Evolutionary conservation across 768 basidiomycete species (phyloP).

Genomic region (Dentipellis sp.): DNA sequence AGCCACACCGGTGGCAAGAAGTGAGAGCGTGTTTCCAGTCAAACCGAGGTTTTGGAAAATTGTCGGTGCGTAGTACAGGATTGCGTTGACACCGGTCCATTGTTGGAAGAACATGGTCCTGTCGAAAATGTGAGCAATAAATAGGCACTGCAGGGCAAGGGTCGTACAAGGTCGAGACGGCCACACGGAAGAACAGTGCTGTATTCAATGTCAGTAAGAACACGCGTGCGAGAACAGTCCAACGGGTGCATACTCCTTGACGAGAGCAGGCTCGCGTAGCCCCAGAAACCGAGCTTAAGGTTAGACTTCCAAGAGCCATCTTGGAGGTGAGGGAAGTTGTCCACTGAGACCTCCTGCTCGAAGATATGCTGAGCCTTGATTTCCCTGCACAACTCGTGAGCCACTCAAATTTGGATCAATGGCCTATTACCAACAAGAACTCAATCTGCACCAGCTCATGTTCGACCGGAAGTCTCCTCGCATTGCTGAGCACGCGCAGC

Average conservation of each 20-base stretch:
- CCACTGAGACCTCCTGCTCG: conserved; percentile 52
- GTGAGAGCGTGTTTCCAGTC: conserved; percentile 47
- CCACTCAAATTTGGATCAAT: neutral
- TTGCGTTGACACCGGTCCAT: conserved; percentile 74
- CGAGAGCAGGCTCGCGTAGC: conserved; percentile 53
- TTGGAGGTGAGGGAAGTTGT: conserved; percentile 54
- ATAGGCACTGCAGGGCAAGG: conserved; percentile 16
- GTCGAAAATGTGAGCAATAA: neutral
- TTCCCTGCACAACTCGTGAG: conserved; percentile 30
- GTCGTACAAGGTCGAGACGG: conserved; percentile 40
- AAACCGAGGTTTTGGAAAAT: conserved; percentile 59
- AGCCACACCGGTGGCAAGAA: conserved; percentile 63
- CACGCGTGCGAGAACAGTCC: neutral
- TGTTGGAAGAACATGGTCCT: conserved; percentile 78
- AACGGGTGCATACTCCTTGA: conserved; percentile 29
- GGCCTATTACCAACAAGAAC: conserved; percentile 42
- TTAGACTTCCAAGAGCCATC: conserved; percentile 47
- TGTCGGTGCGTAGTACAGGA: conserved; percentile 67
- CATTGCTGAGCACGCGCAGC: conserved; percentile 48
- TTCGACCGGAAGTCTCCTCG: conserved; percentile 46
- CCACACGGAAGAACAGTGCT: conserved; percentile 56
- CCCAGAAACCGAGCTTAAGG: conserved; percentile 51
- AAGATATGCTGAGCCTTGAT: conserved; percentile 69
- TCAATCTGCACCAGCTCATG: conserved; percentile 64
- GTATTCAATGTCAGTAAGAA: neutral